Base-by-base conservation (phyloP, 176 grass and related monocot species). In the Olyra latifolia region DNA sequence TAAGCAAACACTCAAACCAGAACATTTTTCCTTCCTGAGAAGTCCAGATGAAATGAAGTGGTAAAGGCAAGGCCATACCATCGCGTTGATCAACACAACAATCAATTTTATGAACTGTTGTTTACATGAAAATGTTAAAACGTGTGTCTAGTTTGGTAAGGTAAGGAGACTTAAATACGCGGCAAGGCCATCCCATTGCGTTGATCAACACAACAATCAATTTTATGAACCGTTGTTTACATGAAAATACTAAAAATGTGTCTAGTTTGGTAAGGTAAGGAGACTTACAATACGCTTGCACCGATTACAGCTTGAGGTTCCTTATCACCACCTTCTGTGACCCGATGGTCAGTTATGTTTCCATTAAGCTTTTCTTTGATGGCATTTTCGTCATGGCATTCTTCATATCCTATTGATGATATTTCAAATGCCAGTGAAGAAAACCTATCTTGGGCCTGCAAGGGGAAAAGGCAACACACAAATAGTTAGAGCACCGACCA, bases 291-390 rank as follows among this genome's bases (percentile, higher is more conserved):
- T 77, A 98, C 88, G 8, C 95, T 94, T 66, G 92, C 86, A 82
- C 80, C 88, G 1, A 98, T 82, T 45, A 93, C 90, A 80, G 90
- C 95, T 72, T 94, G 84, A 89, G 92, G 95, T 57, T 75, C 89
- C 83, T 92, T 94, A 81, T 97, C 94, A 56, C 62, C 61, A 12
- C 65, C 82, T 85, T 87, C 89, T 57, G 58, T 63, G 47, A 28
- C 43, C n/a, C 65, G 23, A 66, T 80, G 78, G 27, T 30, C 6
- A 12, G 46, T 71, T 66, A 55, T 40, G 35, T 63, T 74, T 87
- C 43, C 75, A 48, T 61, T 23, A 58, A 24, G 15, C 10, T 61
- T 67, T 48, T n/a, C 62, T 87, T 80, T 72, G 48, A 41, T 84
- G 41, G 35, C 66, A 84, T 75, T 84, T 63, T 80, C 50, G 7